Evolutionary conservation across 2,329 filamentous ascomycete genomes (phyloP).

Genomic region (Aspergillus carbonarius): DNA sequence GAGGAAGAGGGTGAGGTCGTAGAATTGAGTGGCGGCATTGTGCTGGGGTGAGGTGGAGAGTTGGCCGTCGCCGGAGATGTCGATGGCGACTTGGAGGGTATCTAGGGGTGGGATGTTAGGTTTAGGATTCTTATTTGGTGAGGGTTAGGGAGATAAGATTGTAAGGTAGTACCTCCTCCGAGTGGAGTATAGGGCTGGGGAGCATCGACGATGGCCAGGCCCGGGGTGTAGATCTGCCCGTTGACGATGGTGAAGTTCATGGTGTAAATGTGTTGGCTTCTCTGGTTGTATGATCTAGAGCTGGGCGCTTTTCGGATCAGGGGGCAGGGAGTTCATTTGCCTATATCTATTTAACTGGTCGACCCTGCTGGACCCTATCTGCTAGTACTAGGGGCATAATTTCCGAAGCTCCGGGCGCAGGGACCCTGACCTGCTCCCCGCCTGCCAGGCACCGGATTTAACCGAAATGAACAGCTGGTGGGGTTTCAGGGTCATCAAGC

Average conservation of each 20-base stretch:
- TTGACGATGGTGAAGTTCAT: constrained; percentile 60
- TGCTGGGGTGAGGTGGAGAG: constrained; percentile 53
- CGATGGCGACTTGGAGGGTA: constrained; percentile 63
- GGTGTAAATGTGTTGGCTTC: constrained; percentile 34
- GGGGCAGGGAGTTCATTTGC: not conserved
- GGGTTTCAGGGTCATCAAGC: not conserved
- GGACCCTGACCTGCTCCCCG: not conserved
- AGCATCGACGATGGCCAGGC: constrained; percentile 65
- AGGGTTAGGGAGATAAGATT: too few species aligned
- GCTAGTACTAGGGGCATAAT: not conserved
- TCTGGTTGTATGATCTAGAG: too few species aligned
- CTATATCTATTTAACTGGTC: not conserved
- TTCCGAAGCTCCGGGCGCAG: not conserved
- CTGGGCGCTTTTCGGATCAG: too few species aligned
- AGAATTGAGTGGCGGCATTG: constrained; percentile 54
- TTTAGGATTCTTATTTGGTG: not conserved
- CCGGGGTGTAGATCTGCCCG: constrained; percentile 69
- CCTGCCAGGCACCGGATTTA: not conserved
- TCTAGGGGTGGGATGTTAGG: constrained; percentile 25
- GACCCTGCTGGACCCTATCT: not conserved
- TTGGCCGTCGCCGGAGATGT: constrained; percentile 65
- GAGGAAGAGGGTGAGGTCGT: constrained; percentile 67
- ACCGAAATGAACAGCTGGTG: not conserved
- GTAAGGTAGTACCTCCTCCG: constrained; percentile 56
- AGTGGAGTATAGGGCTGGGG: constrained; percentile 65